These are phyloP conservation scores for Phytophthora multivora DNA, from an alignment of 352 stramenopile species.

Conservation along the genomic window DNA sequence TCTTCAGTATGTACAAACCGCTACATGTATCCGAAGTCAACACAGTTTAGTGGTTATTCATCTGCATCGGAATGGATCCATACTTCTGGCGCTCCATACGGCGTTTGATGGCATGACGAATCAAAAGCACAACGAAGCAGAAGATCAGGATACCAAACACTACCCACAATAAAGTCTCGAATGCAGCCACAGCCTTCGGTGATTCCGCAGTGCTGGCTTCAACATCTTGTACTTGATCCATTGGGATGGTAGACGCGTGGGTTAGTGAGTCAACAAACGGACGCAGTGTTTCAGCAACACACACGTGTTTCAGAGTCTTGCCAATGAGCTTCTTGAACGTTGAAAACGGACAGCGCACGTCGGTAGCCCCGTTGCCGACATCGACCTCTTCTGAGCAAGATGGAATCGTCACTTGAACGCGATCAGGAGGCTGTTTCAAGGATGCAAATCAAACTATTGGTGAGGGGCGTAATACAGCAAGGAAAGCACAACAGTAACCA, in stretches of 20 bases:
- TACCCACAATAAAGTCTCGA: constrained; percentile 37
- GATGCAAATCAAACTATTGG: neutral
- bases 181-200: constrained; percentile 11
- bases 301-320: constrained; percentile 66
- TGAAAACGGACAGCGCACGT: constrained; percentile 64
- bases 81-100: constrained; percentile 27
- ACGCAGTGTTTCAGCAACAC: constrained; percentile 71
- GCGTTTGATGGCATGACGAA: constrained; percentile 28
- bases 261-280: constrained; percentile 65
- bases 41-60: constrained; percentile 18
- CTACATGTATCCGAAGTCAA: neutral
- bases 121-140: constrained; percentile 44
- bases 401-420: constrained; percentile 70
- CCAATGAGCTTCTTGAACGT: constrained; percentile 75
- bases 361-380: constrained; percentile 38
- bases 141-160: constrained; percentile 48
- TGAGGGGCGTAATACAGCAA: neutral
- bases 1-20: constrained; percentile 1
- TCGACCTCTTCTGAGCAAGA: constrained; percentile 70
- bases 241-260: neutral
- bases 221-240: constrained; percentile 5
- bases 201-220: constrained; percentile 4
- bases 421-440: constrained; percentile 54
- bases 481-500: constrained; percentile 6
- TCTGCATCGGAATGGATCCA: constrained; percentile 28